These are phyloP conservation scores for Backusella liffmaniae DNA, from an alignment of 192 early-diverging fungal species.

Conservation along the genomic window DNA sequence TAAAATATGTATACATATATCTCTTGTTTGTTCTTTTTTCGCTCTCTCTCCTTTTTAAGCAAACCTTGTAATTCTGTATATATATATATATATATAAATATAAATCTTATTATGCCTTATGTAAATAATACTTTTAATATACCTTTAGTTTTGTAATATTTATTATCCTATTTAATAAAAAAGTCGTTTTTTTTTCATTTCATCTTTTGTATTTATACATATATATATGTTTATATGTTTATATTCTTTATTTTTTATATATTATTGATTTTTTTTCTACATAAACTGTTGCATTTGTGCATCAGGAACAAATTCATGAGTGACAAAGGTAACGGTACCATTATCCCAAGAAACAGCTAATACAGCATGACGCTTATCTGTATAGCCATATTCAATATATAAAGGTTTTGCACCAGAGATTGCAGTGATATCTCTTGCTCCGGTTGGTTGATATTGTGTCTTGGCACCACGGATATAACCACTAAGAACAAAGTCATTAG, in stretches of 20 bases:
- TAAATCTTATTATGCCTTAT: not conserved
- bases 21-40: not conserved
- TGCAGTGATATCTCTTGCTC: not conserved
- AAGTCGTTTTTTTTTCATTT: not conserved
- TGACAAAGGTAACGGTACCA: conserved; percentile 23
- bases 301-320: conserved; percentile 14
- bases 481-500: conserved; percentile 18
- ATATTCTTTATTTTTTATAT: not conserved
- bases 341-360: conserved; percentile 31
- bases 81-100: not conserved
- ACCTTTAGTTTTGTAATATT: not conserved
- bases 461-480: conserved; percentile 43
- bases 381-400: conserved; percentile 13
- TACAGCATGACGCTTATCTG: conserved; percentile 19
- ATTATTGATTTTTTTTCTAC: not conserved
- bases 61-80: not conserved
- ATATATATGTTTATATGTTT: no score
- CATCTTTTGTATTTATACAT: not conserved
- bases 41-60: not conserved
- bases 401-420: conserved; percentile 11
- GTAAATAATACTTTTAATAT: not conserved
- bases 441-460: conserved; percentile 1
- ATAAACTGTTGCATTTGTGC: not conserved
- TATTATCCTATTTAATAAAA: not conserved
- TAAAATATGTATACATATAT: not conserved